Evolutionary conservation across 768 basidiomycete genomes (phyloP).

Genomic region (Kwoniella bestiolae): DNA sequence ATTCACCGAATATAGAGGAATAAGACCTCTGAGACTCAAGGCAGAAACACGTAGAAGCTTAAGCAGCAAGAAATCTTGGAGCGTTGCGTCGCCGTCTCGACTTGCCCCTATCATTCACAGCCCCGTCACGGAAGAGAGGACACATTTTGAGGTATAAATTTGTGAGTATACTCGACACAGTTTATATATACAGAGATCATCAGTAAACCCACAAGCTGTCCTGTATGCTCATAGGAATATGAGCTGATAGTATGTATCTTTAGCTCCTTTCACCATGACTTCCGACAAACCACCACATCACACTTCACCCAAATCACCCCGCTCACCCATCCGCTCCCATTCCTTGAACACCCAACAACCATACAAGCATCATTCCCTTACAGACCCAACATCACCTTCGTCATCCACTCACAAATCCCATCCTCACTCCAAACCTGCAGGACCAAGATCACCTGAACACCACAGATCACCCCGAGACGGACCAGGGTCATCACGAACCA

Average conservation of each 20-base stretch:
- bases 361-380: constrained; percentile 15
- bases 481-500: constrained; percentile 37
- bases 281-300: constrained; percentile 25
- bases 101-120: no score
- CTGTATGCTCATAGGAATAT: no score
- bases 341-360: constrained; percentile 14
- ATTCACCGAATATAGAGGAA: neutral
- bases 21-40: no score
- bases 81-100: no score
- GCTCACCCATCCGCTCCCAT: constrained; percentile 8
- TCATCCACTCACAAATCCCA: constrained; percentile 9
- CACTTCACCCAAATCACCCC: constrained; percentile 15
- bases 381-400: constrained; percentile 3
- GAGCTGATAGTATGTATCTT: no score
- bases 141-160: no score
- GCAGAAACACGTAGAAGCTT: no score
- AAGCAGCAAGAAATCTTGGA: no score
- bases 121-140: no score
- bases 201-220: no score
- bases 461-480: constrained; percentile 16
- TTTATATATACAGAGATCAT: no score
- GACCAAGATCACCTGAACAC: constrained; percentile 29
- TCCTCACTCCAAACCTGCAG: constrained; percentile 27
- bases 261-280: constrained; percentile 23
- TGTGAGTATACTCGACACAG: no score